Evolutionary conservation across 495 filamentous ascomycete species (phyloP).

Genomic region (Annulohypoxylon nitens): DNA sequence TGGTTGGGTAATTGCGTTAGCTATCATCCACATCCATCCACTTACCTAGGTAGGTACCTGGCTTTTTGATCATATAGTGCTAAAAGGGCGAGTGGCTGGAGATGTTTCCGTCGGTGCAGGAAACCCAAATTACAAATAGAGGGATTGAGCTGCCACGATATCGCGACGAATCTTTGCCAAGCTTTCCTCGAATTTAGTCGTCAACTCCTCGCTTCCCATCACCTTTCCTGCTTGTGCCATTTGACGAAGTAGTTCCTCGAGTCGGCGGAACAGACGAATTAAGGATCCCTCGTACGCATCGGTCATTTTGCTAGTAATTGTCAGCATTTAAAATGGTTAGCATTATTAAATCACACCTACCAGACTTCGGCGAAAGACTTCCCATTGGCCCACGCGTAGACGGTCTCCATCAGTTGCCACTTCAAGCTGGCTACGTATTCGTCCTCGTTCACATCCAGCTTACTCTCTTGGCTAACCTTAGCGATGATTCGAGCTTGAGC

Average conservation of each 20-base stretch:
- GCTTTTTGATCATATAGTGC: not conserved
- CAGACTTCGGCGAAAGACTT: constrained; percentile 95
- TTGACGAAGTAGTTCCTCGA: constrained; percentile 96
- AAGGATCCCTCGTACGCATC: constrained; percentile 96
- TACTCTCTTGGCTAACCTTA: constrained; percentile 93
- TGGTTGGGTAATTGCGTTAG: constrained; percentile 3
- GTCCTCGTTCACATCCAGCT: constrained; percentile 89
- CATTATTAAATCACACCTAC: constrained; percentile 65
- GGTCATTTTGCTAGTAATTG: constrained; percentile 85
- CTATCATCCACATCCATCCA: not conserved
- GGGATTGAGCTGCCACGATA: constrained; percentile 91
- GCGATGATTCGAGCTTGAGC: constrained; percentile 86
- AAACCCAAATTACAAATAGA: constrained; percentile 75
- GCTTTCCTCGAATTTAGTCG: constrained; percentile 85
- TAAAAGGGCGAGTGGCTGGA: not conserved
- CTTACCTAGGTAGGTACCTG: constrained; percentile 24
- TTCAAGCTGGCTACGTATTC: constrained; percentile 91
- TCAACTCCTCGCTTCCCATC: constrained; percentile 95
- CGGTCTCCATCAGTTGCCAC: constrained; percentile 94
- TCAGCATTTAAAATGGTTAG: constrained; percentile 12
- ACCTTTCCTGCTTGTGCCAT: constrained; percentile 97
- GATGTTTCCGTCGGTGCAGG: not conserved
- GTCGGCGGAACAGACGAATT: constrained; percentile 92
- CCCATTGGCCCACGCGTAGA: constrained; percentile 93
- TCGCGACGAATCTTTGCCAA: constrained; percentile 88